Evolutionary conservation across 2,329 filamentous ascomycete genomes (phyloP).

Genomic region (Paradendryphiella salina): DNA sequence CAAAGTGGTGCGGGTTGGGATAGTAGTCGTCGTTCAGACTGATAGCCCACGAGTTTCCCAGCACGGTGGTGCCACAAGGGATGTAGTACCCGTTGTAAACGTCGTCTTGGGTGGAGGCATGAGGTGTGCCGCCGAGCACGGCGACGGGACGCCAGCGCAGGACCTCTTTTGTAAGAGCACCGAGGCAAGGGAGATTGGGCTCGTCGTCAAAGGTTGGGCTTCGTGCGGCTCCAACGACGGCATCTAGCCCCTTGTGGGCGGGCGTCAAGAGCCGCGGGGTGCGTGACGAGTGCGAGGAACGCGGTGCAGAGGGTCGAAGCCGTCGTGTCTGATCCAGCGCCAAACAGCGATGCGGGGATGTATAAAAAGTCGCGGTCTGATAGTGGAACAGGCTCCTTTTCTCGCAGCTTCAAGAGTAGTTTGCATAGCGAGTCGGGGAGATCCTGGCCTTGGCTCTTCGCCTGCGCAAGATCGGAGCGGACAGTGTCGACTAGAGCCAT

Average conservation of each 20-base stretch:
- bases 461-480: constrained; percentile 45
- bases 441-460: constrained; percentile 37
- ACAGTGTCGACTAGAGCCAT: constrained; percentile 50
- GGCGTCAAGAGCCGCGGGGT: constrained; percentile 50
- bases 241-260: constrained; percentile 51
- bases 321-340: constrained; percentile 57
- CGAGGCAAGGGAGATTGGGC: constrained; percentile 44
- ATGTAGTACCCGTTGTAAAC: constrained; percentile 55
- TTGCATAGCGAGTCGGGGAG: constrained; percentile 52
- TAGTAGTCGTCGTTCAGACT: constrained; percentile 50
- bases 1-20: constrained; percentile 46
- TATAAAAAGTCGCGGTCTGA: constrained; percentile 51
- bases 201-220: constrained; percentile 47
- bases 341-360: constrained; percentile 52
- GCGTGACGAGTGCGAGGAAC: constrained; percentile 55
- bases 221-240: constrained; percentile 36
- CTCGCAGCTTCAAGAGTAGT: constrained; percentile 49
- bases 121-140: constrained; percentile 52
- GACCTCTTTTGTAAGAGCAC: constrained; percentile 46
- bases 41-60: constrained; percentile 53
- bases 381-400: constrained; percentile 48
- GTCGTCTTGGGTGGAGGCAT: constrained; percentile 55
- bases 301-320: constrained; percentile 54
- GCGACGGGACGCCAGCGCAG: constrained; percentile 47
- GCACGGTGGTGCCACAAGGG: constrained; percentile 53